Evolutionary conservation across 257 asterid genomes (phyloP).

Genomic region (Datura wrightii): DNA sequence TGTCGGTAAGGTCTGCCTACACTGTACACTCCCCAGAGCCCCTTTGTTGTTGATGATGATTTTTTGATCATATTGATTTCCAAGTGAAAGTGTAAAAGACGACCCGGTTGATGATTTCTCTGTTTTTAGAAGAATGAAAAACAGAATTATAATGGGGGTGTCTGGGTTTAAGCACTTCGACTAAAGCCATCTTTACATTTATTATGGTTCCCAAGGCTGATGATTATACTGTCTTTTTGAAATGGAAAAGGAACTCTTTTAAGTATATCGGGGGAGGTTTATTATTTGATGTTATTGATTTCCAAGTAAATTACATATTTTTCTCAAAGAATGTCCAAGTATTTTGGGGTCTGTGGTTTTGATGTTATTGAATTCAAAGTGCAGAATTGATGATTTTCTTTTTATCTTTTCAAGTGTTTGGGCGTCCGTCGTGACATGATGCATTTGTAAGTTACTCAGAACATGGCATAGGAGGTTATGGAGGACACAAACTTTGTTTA

Average conservation of each 20-base stretch:
- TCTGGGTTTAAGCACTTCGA: neutral
- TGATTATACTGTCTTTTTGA: neutral
- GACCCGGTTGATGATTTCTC: neutral
- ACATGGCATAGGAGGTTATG: no score
- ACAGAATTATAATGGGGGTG: neutral
- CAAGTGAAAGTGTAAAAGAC: neutral
- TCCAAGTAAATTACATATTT: neutral
- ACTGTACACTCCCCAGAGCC: no score
- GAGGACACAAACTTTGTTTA: no score
- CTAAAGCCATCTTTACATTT: no score
- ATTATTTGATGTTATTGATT: neutral
- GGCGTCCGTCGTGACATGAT: neutral
- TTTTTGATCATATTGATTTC: neutral
- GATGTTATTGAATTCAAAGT: conserved; percentile 1
- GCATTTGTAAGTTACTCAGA: no score
- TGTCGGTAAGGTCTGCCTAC: no score
- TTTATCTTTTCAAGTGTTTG: neutral
- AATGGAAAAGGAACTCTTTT: neutral
- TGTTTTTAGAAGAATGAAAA: neutral
- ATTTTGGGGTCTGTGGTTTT: neutral
- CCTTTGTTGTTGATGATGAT: neutral
- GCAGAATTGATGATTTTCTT: neutral
- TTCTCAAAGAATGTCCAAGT: neutral
- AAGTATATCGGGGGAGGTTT: neutral
- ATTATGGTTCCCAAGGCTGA: neutral